Percentiles rank a stretch among this genome's conserved stretches.
Evolutionary conservation across 352 stramenopile genomes (phyloP).

Genomic region (Globisporangium radiosum): DNA sequence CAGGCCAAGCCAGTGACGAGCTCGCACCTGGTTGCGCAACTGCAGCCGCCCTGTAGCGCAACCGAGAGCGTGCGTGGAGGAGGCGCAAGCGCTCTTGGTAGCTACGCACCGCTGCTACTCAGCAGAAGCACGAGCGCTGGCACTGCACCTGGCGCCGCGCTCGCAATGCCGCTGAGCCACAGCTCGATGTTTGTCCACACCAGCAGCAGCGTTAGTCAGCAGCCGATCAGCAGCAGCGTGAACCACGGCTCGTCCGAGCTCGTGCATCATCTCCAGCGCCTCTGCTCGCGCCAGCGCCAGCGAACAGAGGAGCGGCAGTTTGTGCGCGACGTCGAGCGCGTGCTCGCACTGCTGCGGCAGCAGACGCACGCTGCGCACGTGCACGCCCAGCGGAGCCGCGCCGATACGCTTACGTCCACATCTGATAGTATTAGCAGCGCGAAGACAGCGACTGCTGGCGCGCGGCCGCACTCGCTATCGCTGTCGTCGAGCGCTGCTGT

Average conservation of each 20-base stretch:
- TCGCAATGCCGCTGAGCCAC: background rate
- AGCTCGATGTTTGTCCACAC: conserved; percentile 7
- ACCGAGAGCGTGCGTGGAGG: background rate
- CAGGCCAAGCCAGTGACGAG: too few species aligned
- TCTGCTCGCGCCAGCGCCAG: conserved; percentile 60
- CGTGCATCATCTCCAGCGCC: conserved; percentile 45
- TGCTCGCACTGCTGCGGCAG: conserved; percentile 31
- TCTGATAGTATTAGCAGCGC: background rate
- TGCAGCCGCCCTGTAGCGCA: too few species aligned
- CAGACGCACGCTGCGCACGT: conserved; percentile 8
- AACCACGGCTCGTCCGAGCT: conserved; percentile 20
- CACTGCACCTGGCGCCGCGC: background rate
- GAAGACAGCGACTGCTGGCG: background rate
- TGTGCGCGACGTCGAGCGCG: conserved; percentile 59
- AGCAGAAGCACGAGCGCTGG: conserved; percentile 8
- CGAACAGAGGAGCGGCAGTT: conserved; percentile 59
- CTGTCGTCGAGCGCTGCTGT: conserved; percentile 1
- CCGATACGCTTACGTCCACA: background rate
- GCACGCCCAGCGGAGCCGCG: conserved; percentile 1
- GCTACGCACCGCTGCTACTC: conserved; percentile 6
- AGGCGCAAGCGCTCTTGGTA: background rate
- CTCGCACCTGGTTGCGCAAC: too few species aligned
- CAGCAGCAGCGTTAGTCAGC: background rate
- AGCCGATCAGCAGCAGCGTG: too few species aligned
- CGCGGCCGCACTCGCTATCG: conserved; percentile 9